Conservation (phyloP, 768 basidiomycete species). For the Exidia glandulosa region DNA sequence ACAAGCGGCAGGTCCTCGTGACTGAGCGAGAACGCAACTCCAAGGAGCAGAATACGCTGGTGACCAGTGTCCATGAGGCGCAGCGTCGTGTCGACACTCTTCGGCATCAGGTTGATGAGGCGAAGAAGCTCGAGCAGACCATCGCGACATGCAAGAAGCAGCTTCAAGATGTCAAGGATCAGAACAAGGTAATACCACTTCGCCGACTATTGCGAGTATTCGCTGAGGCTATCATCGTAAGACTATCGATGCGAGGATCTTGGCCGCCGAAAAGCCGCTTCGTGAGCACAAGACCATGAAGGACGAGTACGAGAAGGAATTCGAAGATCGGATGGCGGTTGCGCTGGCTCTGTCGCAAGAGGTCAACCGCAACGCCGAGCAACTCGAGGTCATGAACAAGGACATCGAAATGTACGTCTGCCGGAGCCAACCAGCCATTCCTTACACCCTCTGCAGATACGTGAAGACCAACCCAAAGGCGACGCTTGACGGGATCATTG, state of each 20-base stretch:
- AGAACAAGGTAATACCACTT: neutral
- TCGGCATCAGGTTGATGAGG: constrained; percentile 50
- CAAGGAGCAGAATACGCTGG: constrained; percentile 8
- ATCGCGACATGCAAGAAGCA: neutral
- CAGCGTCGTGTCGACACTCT: constrained; percentile 52
- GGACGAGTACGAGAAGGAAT: neutral
- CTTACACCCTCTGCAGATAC: constrained; percentile 40
- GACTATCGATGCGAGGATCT: neutral
- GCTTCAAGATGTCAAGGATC: neutral
- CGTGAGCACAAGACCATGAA: neutral
- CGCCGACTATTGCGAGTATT: too few relatives aligned
- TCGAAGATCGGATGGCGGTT: constrained; percentile 1
- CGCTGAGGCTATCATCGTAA: neutral
- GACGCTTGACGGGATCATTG: constrained; percentile 46
- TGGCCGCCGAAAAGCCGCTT: neutral
- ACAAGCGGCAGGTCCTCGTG: constrained; percentile 45
- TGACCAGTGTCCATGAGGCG: constrained; percentile 34
- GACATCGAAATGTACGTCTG: constrained; percentile 48
- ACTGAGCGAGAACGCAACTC: constrained; percentile 57
- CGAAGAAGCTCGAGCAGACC: constrained; percentile 24
- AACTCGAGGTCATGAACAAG: constrained; percentile 33
- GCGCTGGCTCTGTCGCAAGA: constrained; percentile 1
- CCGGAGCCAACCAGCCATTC: neutral
- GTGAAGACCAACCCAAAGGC: constrained; percentile 52
- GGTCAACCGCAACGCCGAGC: constrained; percentile 4